Evolutionary conservation across 2,329 filamentous ascomycete species (phyloP).

Genomic region (Triangularia setosa): DNA sequence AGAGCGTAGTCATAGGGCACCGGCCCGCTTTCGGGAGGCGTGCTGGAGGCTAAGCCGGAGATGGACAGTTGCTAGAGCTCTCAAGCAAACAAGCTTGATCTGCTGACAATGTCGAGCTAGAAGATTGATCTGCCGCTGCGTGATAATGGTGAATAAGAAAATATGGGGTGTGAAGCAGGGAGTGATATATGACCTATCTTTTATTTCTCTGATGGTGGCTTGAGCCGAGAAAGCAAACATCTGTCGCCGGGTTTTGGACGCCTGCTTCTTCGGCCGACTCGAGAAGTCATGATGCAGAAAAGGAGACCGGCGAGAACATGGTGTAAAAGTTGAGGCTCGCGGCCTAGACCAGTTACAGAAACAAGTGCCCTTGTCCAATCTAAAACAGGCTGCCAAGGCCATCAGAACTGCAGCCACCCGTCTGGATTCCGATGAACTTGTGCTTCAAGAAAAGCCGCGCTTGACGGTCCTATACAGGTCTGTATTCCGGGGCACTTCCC

Average conservation of each 20-base stretch:
- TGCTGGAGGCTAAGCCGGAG: neutral
- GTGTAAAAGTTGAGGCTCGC: neutral
- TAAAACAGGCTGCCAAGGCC: neutral
- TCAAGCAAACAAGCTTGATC: neutral
- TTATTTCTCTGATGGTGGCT: neutral
- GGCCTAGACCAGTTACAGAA: neutral
- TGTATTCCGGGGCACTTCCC: slow-evolving; percentile 8
- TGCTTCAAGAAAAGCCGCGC: neutral
- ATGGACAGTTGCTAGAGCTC: neutral
- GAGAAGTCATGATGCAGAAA: neutral
- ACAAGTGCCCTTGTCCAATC: slow-evolving; percentile 2
- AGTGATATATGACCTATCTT: slow-evolving; percentile 4
- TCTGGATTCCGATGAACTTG: neutral
- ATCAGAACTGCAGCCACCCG: slow-evolving; percentile 9
- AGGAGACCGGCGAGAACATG: neutral
- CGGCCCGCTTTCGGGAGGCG: neutral
- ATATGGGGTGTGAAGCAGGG: neutral
- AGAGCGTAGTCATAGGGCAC: neutral
- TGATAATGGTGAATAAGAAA: neutral
- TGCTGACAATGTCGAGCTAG: neutral
- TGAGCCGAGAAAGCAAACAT: slow-evolving; percentile 1
- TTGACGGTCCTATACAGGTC: slow-evolving; percentile 2
- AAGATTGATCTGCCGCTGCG: neutral
- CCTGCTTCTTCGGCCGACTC: neutral
- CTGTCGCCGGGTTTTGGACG: neutral